A percentile compares a stretch with the other conserved stretches of the same genome.
phyloP scores from a whole-genome alignment of 257 asterid species.

The Rubia yunnanensis region DNA sequence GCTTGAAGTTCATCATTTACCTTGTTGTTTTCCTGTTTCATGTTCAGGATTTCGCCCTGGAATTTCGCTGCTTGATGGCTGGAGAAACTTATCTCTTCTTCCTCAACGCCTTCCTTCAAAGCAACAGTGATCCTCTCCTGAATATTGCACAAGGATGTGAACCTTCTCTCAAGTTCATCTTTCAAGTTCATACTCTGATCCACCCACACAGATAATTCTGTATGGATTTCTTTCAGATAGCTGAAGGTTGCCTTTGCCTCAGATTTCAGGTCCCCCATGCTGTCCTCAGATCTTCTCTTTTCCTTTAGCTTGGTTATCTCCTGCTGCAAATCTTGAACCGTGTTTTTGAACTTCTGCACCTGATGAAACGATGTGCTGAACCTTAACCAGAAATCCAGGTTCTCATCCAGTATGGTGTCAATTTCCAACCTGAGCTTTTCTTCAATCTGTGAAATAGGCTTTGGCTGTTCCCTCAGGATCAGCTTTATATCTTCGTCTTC shows the following conservation, averaged over 20 bases:
- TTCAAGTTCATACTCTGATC: slow-evolving; percentile 55
- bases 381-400: slow-evolving; percentile 85
- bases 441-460: slow-evolving; percentile 42
- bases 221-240: slow-evolving; percentile 72
- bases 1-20: slow-evolving; percentile 69
- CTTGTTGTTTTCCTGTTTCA: slow-evolving; percentile 90
- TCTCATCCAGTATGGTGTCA: slow-evolving; percentile 77
- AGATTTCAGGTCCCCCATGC: slow-evolving; percentile 39
- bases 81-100: slow-evolving; percentile 55
- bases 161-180: slow-evolving; percentile 62
- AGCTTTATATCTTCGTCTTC: slow-evolving; percentile 29
- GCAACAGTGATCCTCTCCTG: slow-evolving; percentile 74
- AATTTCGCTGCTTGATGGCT: slow-evolving; percentile 93
- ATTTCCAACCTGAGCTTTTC: slow-evolving; percentile 59
- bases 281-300: slow-evolving; percentile 47
- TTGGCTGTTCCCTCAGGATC: slow-evolving; percentile 20
- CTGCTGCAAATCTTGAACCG: slow-evolving; percentile 52
- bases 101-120: slow-evolving; percentile 56
- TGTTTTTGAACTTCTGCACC: slow-evolving; percentile 72
- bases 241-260: slow-evolving; percentile 75
- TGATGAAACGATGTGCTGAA: slow-evolving; percentile 86
- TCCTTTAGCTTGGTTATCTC: slow-evolving; percentile 50
- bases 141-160: slow-evolving; percentile 55
- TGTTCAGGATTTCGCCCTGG: slow-evolving; percentile 83
- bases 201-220: slow-evolving; percentile 68